Evolutionary conservation across 1,284 basidiomycete genomes (phyloP), one percentile per base, ranked within the genome.

Genomic region (Ustilago crameri): DNA sequence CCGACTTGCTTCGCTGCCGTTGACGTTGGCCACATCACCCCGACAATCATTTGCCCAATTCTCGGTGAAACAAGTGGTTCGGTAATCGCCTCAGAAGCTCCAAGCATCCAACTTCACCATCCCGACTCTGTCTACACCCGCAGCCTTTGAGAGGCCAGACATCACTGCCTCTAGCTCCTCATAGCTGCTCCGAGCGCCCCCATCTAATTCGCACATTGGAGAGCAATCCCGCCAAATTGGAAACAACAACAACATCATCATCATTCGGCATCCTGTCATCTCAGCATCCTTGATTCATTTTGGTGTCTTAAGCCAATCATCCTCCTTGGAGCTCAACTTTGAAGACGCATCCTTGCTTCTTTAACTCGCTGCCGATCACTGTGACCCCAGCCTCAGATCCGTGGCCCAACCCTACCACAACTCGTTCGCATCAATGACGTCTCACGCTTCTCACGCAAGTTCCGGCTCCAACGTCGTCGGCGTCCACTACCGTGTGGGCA

Each of bases 401-500:
- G 64, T 67, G 63, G 63, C 59, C 37, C 69, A 72, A 45, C 69
- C 69, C 23, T 72, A 47, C 41, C 69, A 72, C 59, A 30, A 70
- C 24, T 67, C 67, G 1, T 64, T 66, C 26, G 63, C 68, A 51
- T 24, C 48, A 49, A 82, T 82, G 81, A 59, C 79, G 8, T 74
- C 78, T 17, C 78, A 83, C 68, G 66, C 65, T 14, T 68, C 70
- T 10, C 75, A 77, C 60, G 61, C 64, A 51, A 80, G 73, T 68
- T 76, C 79, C 37, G 74, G 77, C 62, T 82, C 79, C 51, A 84
- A 83, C 66, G 78, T 84, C 48, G 80, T 84, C 41, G 82, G 82
- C 55, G 88, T 90, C 30, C 91, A 93, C 85, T 93, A 92, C 85
- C 88, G 91, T 52, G 91, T 93, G 43, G 91, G 91, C 81, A 90